Evolutionary conservation across 2,329 filamentous ascomycete species (phyloP), one percentile per base, ranked within the genome.

Genomic region (Fusarium marasasianum): DNA sequence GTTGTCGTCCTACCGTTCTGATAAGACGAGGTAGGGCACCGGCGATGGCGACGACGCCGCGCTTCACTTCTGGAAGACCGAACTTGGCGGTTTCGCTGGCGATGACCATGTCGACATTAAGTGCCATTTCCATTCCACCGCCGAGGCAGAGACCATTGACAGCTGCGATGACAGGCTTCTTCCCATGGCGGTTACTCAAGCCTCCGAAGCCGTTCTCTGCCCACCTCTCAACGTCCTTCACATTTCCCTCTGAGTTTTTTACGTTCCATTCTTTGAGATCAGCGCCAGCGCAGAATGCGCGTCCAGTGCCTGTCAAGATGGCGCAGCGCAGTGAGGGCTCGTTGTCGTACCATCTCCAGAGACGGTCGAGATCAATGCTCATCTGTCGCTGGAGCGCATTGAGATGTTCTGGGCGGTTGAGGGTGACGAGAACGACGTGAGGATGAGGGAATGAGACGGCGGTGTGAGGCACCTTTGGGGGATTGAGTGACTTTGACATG

Each of bases 71-170:
- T 0, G 93, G 93, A 12, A 95, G 84, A 1, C 87, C 88, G 77
- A 95, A 94, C 24, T 82, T 84, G 0, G 92, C 91, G 4, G 79
- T 66, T 8, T 77, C 72, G 10, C 83, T 79, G 5, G 92, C 92
- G 26, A 95, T 82, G 8, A 94, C 87, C 53, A 95, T 82, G 82
- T 95, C 93, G 73, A 88, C 89, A 80, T 94, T 94, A 43, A 92
- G 84, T 22, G 89, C 87, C 84, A 94, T 93, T 84, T 95, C 93
- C 80, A 92, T 90, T 4, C 92, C 93, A 59, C 93, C 93, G 29
- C 93, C 93, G 44, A 93, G 85, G 70, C 91, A 93, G 22, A 92
- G 84, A 5, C 93, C 93, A 78, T 94, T 93, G 35, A 94, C 91
- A 4, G 93, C 93, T 8, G 91, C 91, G 40, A 95, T 88, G 60